Evolutionary conservation across 495 filamentous ascomycete genomes (phyloP).

Genomic region (Podospora tetraspora): DNA sequence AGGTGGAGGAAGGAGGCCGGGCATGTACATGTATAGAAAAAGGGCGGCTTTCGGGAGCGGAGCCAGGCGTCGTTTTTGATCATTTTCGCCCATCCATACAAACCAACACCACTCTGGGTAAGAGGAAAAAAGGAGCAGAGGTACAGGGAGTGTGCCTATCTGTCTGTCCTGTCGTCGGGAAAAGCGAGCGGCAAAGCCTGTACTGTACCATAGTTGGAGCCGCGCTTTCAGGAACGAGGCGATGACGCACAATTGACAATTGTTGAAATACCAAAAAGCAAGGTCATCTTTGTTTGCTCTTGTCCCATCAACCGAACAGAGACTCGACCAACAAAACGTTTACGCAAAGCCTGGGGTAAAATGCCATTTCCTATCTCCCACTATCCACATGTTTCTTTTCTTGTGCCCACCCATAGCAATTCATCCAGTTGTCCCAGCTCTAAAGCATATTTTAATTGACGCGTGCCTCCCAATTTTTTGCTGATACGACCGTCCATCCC

Average conservation of each 20-base stretch:
- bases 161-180: background rate
- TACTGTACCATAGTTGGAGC: background rate
- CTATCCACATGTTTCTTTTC: background rate
- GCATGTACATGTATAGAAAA: slow-evolving; percentile 3
- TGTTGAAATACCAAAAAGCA: background rate
- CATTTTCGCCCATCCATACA: slow-evolving; percentile 8
- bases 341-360: background rate
- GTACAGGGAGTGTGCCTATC: background rate
- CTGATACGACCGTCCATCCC: background rate
- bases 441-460: background rate
- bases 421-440: background rate
- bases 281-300: background rate
- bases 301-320: background rate
- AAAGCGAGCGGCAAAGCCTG: background rate
- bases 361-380: background rate
- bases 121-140: background rate
- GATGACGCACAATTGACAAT: background rate
- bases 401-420: background rate
- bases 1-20: background rate
- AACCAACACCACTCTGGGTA: slow-evolving; percentile 2
- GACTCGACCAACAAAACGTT: background rate
- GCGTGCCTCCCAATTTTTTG: background rate
- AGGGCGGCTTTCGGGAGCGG: slow-evolving; percentile 5
- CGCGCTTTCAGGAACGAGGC: background rate
- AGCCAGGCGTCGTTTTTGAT: slow-evolving; percentile 9